phyloP scores from a whole-genome alignment of 2,329 filamentous ascomycete genomes.

The Emmonsiellopsis sp. region DNA sequence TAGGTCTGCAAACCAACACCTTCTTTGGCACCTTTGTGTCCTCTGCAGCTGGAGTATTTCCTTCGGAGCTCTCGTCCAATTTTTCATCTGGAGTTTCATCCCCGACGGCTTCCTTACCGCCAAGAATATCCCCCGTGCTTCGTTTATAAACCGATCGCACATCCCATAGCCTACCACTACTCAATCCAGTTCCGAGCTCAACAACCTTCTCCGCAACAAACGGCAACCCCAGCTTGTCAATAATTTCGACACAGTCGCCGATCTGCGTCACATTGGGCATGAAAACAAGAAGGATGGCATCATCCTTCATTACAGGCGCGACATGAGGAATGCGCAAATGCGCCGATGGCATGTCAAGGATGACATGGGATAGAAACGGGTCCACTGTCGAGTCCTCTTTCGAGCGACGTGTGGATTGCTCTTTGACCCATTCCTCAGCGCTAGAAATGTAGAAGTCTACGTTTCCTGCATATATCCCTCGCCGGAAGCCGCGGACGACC shows the following conservation, averaged over 20 bases:
- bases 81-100: conserved; percentile 10
- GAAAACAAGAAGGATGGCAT: conserved; percentile 61
- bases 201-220: conserved; percentile 38
- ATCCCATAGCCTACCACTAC: conserved; percentile 39
- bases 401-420: conserved; percentile 37
- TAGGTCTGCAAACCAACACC: conserved; percentile 44
- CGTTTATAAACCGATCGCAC: conserved; percentile 26
- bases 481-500: conserved; percentile 57
- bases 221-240: conserved; percentile 46
- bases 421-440: conserved; percentile 53
- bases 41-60: conserved; percentile 5
- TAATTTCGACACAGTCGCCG: conserved; percentile 49
- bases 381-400: conserved; percentile 18
- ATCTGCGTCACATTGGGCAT: conserved; percentile 73
- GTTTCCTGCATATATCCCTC: conserved; percentile 59
- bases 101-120: conserved; percentile 25
- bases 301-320: conserved; percentile 47
- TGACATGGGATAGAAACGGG: conserved; percentile 61
- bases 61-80: background rate
- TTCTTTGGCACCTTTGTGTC: conserved; percentile 19
- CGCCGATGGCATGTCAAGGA: conserved; percentile 63
- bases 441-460: conserved; percentile 65
- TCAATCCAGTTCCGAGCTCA: conserved; percentile 37
- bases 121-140: background rate
- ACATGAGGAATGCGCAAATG: conserved; percentile 41